Evolutionary conservation across 2,329 filamentous ascomycete species (phyloP).

Genomic region (Chaetothyriales sp.): DNA sequence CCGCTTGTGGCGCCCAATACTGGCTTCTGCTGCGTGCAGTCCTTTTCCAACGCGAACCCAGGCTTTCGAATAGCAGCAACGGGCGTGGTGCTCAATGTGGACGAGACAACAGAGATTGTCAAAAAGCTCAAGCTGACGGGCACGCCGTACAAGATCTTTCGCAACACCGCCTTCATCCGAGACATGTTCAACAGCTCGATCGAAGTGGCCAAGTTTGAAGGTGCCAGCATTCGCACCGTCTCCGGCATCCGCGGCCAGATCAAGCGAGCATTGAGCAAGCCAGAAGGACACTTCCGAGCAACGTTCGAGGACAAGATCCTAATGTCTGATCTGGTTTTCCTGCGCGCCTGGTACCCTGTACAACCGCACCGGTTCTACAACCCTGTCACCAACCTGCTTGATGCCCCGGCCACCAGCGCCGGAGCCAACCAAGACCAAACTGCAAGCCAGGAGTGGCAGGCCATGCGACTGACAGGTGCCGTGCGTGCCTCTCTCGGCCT

Average conservation of each 20-base stretch:
- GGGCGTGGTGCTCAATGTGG: constrained; percentile 82
- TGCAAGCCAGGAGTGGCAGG: constrained; percentile 48
- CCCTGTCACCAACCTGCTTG: constrained; percentile 80
- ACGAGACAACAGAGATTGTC: constrained; percentile 92
- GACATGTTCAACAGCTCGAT: constrained; percentile 92
- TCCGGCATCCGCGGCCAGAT: constrained; percentile 93
- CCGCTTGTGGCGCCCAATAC: constrained; percentile 92
- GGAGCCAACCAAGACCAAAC: constrained; percentile 16
- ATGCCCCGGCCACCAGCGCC: constrained; percentile 28
- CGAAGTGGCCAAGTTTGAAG: constrained; percentile 97
- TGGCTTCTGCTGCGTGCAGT: constrained; percentile 86
- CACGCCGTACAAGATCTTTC: constrained; percentile 91
- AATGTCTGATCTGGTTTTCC: constrained; percentile 89
- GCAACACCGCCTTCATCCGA: constrained; percentile 97
- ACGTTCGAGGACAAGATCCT: constrained; percentile 98
- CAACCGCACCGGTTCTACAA: constrained; percentile 95
- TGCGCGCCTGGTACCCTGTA: constrained; percentile 92
- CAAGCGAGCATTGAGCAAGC: constrained; percentile 84
- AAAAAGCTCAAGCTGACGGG: constrained; percentile 98
- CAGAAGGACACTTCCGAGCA: constrained; percentile 88
- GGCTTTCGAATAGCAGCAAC: constrained; percentile 92
- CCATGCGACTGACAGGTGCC: constrained; percentile 87
- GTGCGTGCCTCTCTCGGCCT: constrained; percentile 65
- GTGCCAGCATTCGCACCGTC: constrained; percentile 86
- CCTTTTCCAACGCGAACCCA: constrained; percentile 65